These are phyloP conservation scores for Noccaea bulbosa DNA, from an alignment of 345 rosid genomes.

Conservation along the genomic window DNA sequence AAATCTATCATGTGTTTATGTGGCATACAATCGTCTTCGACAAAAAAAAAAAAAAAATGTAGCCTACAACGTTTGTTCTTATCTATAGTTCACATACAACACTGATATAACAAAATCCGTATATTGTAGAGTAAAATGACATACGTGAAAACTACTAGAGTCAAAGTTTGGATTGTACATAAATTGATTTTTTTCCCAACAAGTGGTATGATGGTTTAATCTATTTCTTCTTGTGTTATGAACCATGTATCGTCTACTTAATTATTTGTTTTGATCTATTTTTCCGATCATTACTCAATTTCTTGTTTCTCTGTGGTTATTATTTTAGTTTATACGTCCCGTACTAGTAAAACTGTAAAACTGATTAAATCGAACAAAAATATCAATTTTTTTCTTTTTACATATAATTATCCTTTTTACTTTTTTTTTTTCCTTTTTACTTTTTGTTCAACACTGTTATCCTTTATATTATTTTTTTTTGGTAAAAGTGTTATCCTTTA, in stretches of 20 bases:
- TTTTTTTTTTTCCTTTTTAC: too few relatives aligned
- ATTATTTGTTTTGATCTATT: not conserved
- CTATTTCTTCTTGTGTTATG: not conserved
- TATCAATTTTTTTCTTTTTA: not conserved
- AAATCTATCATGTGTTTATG: not conserved
- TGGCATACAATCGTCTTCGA: too few relatives aligned
- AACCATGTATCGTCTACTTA: not conserved
- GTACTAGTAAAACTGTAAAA: too few relatives aligned
- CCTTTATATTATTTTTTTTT: not conserved
- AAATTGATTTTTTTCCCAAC: not conserved
- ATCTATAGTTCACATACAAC: too few relatives aligned
- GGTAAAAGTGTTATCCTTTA: too few relatives aligned
- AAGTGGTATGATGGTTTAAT: not conserved
- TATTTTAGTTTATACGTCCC: too few relatives aligned
- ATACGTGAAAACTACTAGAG: conserved; percentile 9
- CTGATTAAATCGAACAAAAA: too few relatives aligned
- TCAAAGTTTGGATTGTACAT: not conserved
- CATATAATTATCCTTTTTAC: not conserved
- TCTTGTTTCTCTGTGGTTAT: not conserved
- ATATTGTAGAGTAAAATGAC: not conserved
- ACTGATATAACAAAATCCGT: not conserved
- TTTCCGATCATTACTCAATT: not conserved
- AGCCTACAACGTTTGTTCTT: not conserved
- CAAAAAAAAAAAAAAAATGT: not conserved
- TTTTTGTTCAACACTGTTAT: not conserved